These are phyloP conservation scores for Rhizoclosmatium hyalinum DNA, from an alignment of 371 early-diverging fungal species.

Conservation along the genomic window DNA sequence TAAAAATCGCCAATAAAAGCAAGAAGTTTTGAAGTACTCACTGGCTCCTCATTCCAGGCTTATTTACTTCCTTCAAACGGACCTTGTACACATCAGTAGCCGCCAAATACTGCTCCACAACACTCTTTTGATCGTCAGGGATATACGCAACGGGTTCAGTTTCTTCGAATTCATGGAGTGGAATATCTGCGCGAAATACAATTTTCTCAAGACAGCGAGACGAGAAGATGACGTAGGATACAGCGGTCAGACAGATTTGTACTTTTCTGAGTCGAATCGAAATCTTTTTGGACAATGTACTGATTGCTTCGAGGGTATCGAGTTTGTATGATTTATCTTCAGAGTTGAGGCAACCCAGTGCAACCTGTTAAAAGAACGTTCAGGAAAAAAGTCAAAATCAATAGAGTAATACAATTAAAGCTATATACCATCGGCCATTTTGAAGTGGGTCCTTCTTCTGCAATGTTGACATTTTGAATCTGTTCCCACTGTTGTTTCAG, in stretches of 20 bases:
- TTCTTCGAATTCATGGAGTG: conserved; percentile 7
- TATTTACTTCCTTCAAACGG: conserved; percentile 4
- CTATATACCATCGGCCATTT: conserved; percentile 19
- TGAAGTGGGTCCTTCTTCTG: background rate
- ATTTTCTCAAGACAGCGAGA: conserved; percentile 10
- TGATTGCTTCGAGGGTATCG: conserved; percentile 12
- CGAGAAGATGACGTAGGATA: conserved; percentile 21
- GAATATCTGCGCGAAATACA: conserved; percentile 22
- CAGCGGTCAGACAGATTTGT: background rate
- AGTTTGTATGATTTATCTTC: background rate
- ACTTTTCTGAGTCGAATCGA: background rate
- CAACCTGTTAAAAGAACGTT: background rate
- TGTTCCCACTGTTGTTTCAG: background rate
- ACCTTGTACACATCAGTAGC: background rate
- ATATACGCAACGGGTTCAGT: conserved; percentile 9
- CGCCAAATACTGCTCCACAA: background rate
- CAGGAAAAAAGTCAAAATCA: background rate
- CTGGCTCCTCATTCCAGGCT: conserved; percentile 12
- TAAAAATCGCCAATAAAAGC: background rate
- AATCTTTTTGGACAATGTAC: conserved; percentile 4
- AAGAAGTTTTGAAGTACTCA: background rate
- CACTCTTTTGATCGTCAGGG: conserved; percentile 5
- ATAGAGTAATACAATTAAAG: background rate
- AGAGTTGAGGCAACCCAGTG: background rate
- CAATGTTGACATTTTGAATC: background rate